Conservation (phyloP, 768 basidiomycete genomes). For the Collybia nuda region DNA sequence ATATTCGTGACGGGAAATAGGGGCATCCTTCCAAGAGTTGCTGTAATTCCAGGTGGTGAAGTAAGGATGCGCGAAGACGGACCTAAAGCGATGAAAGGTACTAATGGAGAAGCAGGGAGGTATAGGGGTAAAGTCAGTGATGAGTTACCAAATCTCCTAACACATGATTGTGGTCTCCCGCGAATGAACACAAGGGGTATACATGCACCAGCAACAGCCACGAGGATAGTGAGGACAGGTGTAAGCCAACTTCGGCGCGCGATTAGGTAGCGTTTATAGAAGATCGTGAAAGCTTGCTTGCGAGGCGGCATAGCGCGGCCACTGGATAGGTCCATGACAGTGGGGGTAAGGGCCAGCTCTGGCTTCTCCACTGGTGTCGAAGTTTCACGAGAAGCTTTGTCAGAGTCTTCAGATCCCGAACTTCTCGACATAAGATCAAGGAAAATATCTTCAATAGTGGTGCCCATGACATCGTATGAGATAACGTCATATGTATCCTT, state of each 20-base stretch:
- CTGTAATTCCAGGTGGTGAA: conserved; percentile 54
- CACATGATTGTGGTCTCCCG: conserved; percentile 52
- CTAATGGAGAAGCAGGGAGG: conserved; percentile 48
- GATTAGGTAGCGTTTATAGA: conserved; percentile 68
- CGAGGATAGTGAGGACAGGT: conserved; percentile 48
- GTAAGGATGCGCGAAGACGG: conserved; percentile 38
- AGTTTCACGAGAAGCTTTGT: conserved; percentile 12
- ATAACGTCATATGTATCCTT: conserved; percentile 33
- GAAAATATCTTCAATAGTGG: conserved; percentile 83
- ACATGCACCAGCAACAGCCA: conserved; percentile 62
- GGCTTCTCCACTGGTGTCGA: conserved; percentile 7
- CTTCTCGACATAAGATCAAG: conserved; percentile 63
- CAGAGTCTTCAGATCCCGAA: conserved; percentile 21
- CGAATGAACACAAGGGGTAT: conserved; percentile 68
- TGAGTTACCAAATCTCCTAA: conserved; percentile 32
- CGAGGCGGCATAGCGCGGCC: conserved; percentile 58
- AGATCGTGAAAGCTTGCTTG: conserved; percentile 69
- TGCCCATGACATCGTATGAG: conserved; percentile 68
- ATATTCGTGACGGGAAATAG: conserved; percentile 39
- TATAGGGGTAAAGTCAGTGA: conserved; percentile 45
- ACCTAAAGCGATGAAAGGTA: conserved; percentile 24
- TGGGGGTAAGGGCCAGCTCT: conserved; percentile 4
- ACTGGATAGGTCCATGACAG: conserved; percentile 41
- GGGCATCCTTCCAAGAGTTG: conserved; percentile 40
- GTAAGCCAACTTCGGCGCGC: conserved; percentile 69